Conservation (phyloP, 2,329 filamentous ascomycete species). For the Fusarium piperis region DNA sequence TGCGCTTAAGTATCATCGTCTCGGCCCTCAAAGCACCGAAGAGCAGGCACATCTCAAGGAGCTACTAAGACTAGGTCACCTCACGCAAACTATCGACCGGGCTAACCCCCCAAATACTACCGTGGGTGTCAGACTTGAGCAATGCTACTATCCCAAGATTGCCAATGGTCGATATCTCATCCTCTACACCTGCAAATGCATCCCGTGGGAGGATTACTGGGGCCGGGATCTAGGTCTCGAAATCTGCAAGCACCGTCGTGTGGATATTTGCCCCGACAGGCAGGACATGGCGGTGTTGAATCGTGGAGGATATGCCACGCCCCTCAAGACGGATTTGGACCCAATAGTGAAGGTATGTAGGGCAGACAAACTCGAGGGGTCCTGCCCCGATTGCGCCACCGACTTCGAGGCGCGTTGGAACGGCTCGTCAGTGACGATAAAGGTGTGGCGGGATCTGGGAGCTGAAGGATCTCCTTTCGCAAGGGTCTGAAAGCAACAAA, state of each 20-base stretch:
- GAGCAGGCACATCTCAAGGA: neutral
- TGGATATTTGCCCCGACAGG: neutral
- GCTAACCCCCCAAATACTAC: neutral
- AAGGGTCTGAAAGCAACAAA: neutral
- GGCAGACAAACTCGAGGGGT: neutral
- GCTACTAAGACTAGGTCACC: neutral
- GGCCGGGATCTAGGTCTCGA: neutral
- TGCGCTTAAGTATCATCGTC: neutral
- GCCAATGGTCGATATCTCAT: neutral
- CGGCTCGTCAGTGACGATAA: neutral
- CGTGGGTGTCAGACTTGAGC: neutral
- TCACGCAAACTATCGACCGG: neutral
- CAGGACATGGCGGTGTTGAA: neutral
- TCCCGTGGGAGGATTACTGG: too few relatives aligned
- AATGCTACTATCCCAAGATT: neutral
- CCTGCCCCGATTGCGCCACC: neutral
- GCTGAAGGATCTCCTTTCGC: neutral
- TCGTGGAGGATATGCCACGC: too few relatives aligned
- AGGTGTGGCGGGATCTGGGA: conserved; percentile 4
- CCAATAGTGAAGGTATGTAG: neutral
- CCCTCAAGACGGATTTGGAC: neutral
- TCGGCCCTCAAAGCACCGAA: neutral
- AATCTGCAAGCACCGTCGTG: neutral
- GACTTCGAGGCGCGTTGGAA: neutral
- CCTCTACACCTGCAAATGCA: neutral